phyloP scores from a whole-genome alignment of 2,329 filamentous ascomycete genomes.

The Epichloe elymi region DNA sequence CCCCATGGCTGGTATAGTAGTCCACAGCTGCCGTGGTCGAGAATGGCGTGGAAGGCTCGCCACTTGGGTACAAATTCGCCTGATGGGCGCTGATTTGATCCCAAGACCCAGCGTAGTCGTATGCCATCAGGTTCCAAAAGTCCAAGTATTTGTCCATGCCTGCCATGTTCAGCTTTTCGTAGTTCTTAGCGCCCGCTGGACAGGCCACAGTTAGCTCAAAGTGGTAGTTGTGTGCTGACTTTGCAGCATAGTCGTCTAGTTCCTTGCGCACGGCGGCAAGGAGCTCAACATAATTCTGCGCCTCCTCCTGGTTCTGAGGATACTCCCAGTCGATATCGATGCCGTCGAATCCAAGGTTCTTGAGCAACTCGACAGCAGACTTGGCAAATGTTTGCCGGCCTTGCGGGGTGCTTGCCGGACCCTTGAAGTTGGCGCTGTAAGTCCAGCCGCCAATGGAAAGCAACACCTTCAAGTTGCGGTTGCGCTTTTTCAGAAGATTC shows the following conservation, averaged over 20 bases:
- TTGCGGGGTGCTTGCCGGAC: constrained; percentile 54
- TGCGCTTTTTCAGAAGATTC: constrained; percentile 65
- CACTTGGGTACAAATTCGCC: constrained; percentile 57
- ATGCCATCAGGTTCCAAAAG: constrained; percentile 78
- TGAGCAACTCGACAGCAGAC: constrained; percentile 60
- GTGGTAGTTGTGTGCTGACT: constrained; percentile 30
- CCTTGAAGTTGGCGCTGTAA: constrained; percentile 72
- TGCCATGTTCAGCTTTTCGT: constrained; percentile 45
- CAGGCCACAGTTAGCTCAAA: constrained; percentile 54
- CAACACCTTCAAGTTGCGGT: constrained; percentile 74
- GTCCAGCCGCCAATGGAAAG: constrained; percentile 90
- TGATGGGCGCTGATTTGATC: constrained; percentile 60
- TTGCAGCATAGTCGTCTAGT: constrained; percentile 42
- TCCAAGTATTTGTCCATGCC: constrained; percentile 55
- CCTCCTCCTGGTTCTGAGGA: constrained; percentile 40
- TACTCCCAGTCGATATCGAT: constrained; percentile 61
- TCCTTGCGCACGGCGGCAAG: constrained; percentile 41
- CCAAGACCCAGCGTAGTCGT: constrained; percentile 81
- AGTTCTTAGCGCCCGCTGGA: constrained; percentile 50
- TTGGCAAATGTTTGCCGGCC: constrained; percentile 62
- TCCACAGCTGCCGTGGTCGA: constrained; percentile 57
- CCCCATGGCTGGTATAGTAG: constrained; percentile 53
- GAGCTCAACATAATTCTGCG: constrained; percentile 44
- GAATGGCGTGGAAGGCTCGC: constrained; percentile 61
- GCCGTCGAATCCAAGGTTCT: constrained; percentile 67